phyloP scores from a whole-genome alignment of 495 filamentous ascomycete species.

The Aspergillus sclerotioniger region DNA sequence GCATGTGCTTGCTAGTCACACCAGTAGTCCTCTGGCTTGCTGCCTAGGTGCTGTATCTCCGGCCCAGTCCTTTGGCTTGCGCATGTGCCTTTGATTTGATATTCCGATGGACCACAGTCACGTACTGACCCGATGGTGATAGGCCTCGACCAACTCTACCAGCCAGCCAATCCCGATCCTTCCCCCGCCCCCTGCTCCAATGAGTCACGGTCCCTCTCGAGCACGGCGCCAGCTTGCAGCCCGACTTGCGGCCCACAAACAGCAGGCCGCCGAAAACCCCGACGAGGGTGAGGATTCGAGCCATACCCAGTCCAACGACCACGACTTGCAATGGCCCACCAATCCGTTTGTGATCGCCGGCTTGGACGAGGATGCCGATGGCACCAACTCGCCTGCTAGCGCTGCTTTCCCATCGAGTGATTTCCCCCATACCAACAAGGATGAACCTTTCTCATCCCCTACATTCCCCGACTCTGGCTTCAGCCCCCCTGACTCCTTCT shows the following conservation, averaged over 20 bases:
- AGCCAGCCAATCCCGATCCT: slow-evolving; percentile 49
- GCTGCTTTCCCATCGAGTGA: slow-evolving; percentile 36
- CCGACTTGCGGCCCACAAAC: slow-evolving; percentile 75
- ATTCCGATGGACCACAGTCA: neutral
- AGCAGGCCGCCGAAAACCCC: slow-evolving; percentile 48
- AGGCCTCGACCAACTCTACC: slow-evolving; percentile 34
- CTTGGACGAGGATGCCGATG: slow-evolving; percentile 46
- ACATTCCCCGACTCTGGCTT: slow-evolving; percentile 42
- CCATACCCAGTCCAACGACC: slow-evolving; percentile 16
- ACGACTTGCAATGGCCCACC: slow-evolving; percentile 35
- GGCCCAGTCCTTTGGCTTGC: neutral
- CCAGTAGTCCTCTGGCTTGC: slow-evolving; percentile 15
- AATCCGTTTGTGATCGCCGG: slow-evolving; percentile 47
- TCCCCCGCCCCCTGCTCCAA: slow-evolving; percentile 46
- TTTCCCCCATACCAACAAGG: slow-evolving; percentile 30
- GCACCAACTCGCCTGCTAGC: slow-evolving; percentile 28
- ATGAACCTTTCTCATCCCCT: slow-evolving; percentile 32
- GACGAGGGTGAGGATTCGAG: slow-evolving; percentile 19
- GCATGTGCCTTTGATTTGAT: neutral
- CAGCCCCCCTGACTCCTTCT: slow-evolving; percentile 43
- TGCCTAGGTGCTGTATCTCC: neutral
- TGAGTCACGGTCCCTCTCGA: slow-evolving; percentile 78
- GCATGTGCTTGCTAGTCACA: slow-evolving; percentile 15
- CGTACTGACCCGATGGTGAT: slow-evolving; percentile 12
- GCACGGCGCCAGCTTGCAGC: slow-evolving; percentile 82